These are phyloP conservation scores for Ensete glaucum DNA, from an alignment of 176 grass and related monocot genomes.

Conservation along the genomic window DNA sequence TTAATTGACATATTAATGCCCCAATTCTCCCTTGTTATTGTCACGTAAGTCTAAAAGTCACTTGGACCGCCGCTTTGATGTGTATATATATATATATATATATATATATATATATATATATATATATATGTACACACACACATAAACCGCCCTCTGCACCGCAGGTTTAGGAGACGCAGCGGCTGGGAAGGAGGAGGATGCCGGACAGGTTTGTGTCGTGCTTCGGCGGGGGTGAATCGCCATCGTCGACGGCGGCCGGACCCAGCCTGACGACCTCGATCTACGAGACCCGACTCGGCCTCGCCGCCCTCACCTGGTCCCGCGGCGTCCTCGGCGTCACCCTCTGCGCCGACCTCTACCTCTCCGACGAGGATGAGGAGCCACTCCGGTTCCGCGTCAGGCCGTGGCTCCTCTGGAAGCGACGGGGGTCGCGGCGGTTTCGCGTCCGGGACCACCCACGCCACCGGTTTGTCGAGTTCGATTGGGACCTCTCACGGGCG, in stretches of 20 bases:
- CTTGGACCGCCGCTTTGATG: too few relatives aligned
- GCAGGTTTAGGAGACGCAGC: background rate
- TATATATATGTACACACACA: too few relatives aligned
- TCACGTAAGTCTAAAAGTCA: too few relatives aligned
- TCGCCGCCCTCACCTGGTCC: constrained; percentile 77
- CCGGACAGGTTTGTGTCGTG: constrained; percentile 36
- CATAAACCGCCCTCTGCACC: too few relatives aligned
- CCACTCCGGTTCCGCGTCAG: constrained; percentile 38
- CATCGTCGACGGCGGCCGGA: constrained; percentile 19
- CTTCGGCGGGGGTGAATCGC: background rate
- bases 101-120: too few relatives aligned
- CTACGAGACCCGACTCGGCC: constrained; percentile 75
- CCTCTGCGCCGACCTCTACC: constrained; percentile 61
- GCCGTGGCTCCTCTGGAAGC: constrained; percentile 68
- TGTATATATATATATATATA: too few relatives aligned
- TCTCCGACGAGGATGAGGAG: constrained; percentile 33
- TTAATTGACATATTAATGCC: too few relatives aligned
- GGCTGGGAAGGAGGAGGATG: constrained; percentile 29
- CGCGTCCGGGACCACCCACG: constrained; percentile 10
- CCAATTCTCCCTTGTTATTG: too few relatives aligned
- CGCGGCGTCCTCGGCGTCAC: constrained; percentile 60
- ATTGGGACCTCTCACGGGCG: constrained; percentile 72
- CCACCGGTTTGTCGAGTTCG: constrained; percentile 38
- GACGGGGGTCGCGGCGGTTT: constrained; percentile 60
- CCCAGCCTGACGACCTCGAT: constrained; percentile 61